Base-by-base conservation (phyloP, 257 asterid genomes). In the Solanum dulcamara region DNA sequence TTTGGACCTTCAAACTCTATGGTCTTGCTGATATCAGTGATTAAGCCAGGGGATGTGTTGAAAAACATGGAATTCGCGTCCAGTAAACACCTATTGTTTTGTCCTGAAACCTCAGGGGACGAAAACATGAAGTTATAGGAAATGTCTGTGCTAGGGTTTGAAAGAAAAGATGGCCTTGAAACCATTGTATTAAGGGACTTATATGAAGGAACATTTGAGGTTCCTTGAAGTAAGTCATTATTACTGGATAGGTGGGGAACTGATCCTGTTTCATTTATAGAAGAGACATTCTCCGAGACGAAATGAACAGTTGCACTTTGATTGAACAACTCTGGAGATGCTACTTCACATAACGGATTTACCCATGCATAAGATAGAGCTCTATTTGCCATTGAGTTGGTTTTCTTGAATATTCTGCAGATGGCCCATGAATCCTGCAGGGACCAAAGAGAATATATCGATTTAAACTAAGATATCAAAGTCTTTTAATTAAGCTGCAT, bases 391-490 rank as follows among this genome's bases (percentile, higher is more conserved):
- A 88, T 90, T 13, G 99, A 88, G 89, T 81, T 94, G 15, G 94
- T 91, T 90, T 94, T 96, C 94, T 94, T 96, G 96, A 96, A 96
- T n/a, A 96, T 96, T 90, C 98, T 94, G 83, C 97, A 96, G 75
- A 96, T 96, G 2, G 99, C 97, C 99, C 99, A 96, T 68, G 97
- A 94, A 86, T 94, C 99, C 99, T 96, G 92, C 46, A 84, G 64
- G 84, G 75, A 50, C 37, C 85, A 82, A 62, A 50, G 5, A 44
- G 62, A 77, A 83, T 5, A 2, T 64, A 42, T 68, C 26, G n/a
- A 44, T 48, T 33, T 83, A 32, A 83, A 74, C 83, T 18, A 35
- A 24, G 30, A 38, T 7, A 35, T 15, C 83, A 48, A 46, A 26
- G 42, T 48, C 64, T 48, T 9, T 2, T 48, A 4, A 26, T 44